Conservation (phyloP, 2,329 filamentous ascomycete genomes). For the Remersonia thermophila region DNA sequence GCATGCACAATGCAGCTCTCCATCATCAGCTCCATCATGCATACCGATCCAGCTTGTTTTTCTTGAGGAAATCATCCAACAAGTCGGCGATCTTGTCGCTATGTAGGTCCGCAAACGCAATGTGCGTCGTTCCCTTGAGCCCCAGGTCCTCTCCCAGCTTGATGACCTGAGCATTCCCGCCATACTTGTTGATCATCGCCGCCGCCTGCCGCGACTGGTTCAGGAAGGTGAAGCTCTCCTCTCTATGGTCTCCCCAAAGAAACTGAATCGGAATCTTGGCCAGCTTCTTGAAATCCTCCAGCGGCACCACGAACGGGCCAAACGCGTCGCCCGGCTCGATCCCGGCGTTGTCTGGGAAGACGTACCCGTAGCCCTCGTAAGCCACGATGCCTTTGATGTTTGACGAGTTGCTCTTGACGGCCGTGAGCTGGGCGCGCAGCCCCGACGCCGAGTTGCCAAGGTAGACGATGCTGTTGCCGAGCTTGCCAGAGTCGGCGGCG, state of each 20-base stretch:
- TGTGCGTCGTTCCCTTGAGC: constrained; percentile 17
- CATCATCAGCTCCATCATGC: too few species aligned
- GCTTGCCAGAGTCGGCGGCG: constrained; percentile 23
- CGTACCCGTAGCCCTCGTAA: constrained; percentile 20
- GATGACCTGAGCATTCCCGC: constrained; percentile 18
- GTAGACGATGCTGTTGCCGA: constrained; percentile 22
- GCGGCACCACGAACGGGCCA: constrained; percentile 17
- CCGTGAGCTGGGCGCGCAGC: constrained; percentile 23
- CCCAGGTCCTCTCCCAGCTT: constrained; percentile 17
- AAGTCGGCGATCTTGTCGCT: constrained; percentile 17
- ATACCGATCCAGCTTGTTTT: constrained; percentile 7
- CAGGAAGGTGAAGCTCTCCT: constrained; percentile 10
- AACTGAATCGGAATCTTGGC: constrained; percentile 18
- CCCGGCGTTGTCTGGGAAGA: constrained; percentile 17
- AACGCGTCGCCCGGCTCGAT: constrained; percentile 10
- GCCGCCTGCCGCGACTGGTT: constrained; percentile 14
- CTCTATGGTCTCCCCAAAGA: constrained; percentile 19
- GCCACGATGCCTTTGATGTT: constrained; percentile 26
- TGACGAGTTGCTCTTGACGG: constrained; percentile 23
- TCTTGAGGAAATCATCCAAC: constrained; percentile 15
- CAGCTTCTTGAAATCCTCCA: constrained; percentile 18
- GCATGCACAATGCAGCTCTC: too few species aligned
- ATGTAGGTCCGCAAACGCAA: constrained; percentile 19
- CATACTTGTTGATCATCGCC: constrained; percentile 16
- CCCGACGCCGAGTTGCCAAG: constrained; percentile 25